Percentiles rank a stretch among this genome's conserved stretches.
phyloP scores from a whole-genome alignment of 371 early-diverging fungal species.

The Umbelopsis sp. region DNA sequence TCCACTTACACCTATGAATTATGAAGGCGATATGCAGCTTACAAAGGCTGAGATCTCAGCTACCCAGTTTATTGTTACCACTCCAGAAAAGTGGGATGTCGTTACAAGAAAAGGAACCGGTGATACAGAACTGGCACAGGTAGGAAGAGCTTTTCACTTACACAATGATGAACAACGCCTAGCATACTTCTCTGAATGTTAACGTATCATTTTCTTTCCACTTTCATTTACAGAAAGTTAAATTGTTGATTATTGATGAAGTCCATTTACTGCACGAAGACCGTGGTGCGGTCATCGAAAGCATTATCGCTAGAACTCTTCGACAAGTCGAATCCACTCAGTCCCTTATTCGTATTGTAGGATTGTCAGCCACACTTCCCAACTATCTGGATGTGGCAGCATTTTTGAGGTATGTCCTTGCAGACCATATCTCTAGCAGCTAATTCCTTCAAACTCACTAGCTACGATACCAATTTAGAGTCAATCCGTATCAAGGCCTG shows the following conservation, averaged over 20 bases:
- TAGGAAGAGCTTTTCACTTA: constrained; percentile 23
- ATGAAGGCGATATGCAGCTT: constrained; percentile 91
- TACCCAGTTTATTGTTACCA: constrained; percentile 98
- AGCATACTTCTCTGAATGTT: not conserved
- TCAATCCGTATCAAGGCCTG: constrained; percentile 89
- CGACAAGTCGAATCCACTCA: constrained; percentile 93
- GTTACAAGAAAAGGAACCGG: constrained; percentile 96
- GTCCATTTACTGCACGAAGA: constrained; percentile 99
- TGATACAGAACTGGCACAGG: constrained; percentile 88
- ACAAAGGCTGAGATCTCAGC: constrained; percentile 88
- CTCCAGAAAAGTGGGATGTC: constrained; percentile 99
- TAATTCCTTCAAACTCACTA: not conserved
- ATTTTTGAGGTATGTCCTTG: constrained; percentile 72
- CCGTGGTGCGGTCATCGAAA: constrained; percentile 98
- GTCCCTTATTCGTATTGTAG: constrained; percentile 96
- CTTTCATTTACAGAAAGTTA: constrained; percentile 57
- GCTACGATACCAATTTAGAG: constrained; percentile 42
- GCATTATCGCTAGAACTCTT: constrained; percentile 94
- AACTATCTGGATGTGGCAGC: constrained; percentile 97
- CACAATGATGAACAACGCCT: no score
- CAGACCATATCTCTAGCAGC: not conserved
- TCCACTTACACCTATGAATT: no score
- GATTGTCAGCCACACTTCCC: constrained; percentile 99
- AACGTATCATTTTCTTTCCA: not conserved
- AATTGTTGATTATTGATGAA: constrained; percentile 98